phyloP scores from a whole-genome alignment of 164 flowering plant genomes.

The Aristolochia californica region DNA sequence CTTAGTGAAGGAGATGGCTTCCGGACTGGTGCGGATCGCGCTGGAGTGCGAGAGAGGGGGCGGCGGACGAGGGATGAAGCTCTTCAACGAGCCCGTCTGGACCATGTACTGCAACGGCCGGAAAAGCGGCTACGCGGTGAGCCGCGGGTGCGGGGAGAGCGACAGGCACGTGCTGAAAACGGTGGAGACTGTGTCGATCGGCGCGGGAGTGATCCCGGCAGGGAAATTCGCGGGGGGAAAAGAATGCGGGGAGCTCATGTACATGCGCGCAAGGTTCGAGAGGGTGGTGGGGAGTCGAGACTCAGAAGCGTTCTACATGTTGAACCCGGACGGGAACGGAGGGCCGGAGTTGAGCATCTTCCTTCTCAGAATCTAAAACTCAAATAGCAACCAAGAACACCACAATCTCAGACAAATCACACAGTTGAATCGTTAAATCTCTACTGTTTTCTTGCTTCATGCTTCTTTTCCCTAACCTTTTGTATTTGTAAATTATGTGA shows the following conservation, averaged over 20 bases:
- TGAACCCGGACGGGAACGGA: conserved; percentile 58
- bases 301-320: conserved; percentile 63
- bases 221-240: conserved; percentile 12
- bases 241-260: conserved; percentile 70
- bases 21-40: conserved; percentile 78
- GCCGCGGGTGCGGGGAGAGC: conserved; percentile 40
- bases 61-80: conserved; percentile 16
- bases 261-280: conserved; percentile 72
- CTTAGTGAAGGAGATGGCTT: conserved; percentile 78
- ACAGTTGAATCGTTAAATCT: no score
- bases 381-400: no score
- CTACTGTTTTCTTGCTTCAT: no score
- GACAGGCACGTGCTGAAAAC: conserved; percentile 66
- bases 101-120: conserved; percentile 85
- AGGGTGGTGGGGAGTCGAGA: conserved; percentile 56
- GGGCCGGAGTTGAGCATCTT: conserved; percentile 64
- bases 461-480: no score
- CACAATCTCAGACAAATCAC: no score
- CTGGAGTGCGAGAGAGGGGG: conserved; percentile 53
- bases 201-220: conserved; percentile 88
- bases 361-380: conserved; percentile 36
- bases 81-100: conserved; percentile 64
- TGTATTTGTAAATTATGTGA: no score
- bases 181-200: conserved; percentile 60
- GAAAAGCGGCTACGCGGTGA: conserved; percentile 58